Conservation (phyloP, 768 basidiomycete genomes). For the Pluteus cervinus region DNA sequence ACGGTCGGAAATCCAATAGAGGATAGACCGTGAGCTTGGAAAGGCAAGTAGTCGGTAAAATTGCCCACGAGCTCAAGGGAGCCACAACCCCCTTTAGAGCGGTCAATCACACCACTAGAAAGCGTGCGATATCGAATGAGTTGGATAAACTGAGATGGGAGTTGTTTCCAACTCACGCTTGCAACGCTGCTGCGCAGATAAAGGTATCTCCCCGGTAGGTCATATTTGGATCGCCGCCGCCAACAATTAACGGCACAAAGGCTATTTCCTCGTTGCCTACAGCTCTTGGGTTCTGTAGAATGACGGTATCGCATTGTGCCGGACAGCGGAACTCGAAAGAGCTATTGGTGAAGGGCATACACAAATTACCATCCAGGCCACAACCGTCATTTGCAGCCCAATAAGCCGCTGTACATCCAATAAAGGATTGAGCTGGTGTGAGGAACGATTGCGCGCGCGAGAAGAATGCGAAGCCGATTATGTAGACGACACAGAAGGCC, state of each 20-base stretch:
- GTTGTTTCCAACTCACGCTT: slow-evolving; percentile 48
- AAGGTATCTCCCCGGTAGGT: slow-evolving; percentile 86
- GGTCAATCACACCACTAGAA: slow-evolving; percentile 56
- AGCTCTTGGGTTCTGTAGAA: slow-evolving; percentile 67
- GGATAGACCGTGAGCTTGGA: slow-evolving; percentile 51
- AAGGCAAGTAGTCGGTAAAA: slow-evolving; percentile 63
- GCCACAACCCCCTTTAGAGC: slow-evolving; percentile 72
- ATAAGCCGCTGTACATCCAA: slow-evolving; percentile 64
- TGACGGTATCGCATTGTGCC: slow-evolving; percentile 56
- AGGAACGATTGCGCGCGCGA: slow-evolving; percentile 67
- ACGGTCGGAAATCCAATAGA: slow-evolving; percentile 70
- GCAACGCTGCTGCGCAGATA: slow-evolving; percentile 78
- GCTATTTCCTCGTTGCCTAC: slow-evolving; percentile 62
- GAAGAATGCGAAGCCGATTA: slow-evolving; percentile 70
- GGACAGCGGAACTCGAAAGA: slow-evolving; percentile 79
- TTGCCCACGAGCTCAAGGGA: slow-evolving; percentile 64
- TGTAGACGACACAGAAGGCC: slow-evolving; percentile 53
- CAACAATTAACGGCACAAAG: slow-evolving; percentile 72
- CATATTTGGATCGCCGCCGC: slow-evolving; percentile 66
- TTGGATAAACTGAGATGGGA: slow-evolving; percentile 4
- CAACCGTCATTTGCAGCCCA: slow-evolving; percentile 69
- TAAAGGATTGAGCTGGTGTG: slow-evolving; percentile 56
- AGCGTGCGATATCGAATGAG: neutral
- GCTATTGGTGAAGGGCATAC: slow-evolving; percentile 56
- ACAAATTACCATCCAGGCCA: slow-evolving; percentile 62